These are phyloP conservation scores for Phytomonas serpens DNA, from an alignment of 208 protist genomes.

Conservation along the genomic window DNA sequence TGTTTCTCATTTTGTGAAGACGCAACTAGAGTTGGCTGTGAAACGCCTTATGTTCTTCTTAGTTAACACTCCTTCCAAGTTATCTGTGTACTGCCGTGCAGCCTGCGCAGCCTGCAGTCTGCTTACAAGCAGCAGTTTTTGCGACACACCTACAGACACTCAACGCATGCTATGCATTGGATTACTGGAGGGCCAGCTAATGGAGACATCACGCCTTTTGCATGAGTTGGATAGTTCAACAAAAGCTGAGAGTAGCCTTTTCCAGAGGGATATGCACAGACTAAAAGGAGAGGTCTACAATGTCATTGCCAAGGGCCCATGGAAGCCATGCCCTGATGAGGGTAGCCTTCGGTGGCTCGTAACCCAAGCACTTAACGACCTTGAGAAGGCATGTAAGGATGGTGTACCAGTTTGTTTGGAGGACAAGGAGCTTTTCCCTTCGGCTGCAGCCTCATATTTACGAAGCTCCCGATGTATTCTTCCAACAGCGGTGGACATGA, in stretches of 20 bases:
- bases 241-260: background rate
- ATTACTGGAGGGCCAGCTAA: constrained; percentile 45
- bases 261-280: background rate
- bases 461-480: background rate
- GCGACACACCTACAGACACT: constrained; percentile 14
- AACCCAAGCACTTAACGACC: constrained; percentile 45
- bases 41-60: constrained; percentile 28
- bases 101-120: constrained; percentile 41
- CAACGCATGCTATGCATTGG: constrained; percentile 56
- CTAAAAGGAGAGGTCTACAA: constrained; percentile 29
- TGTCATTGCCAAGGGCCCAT: constrained; percentile 21
- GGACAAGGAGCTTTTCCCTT: constrained; percentile 17
- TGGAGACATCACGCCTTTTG: background rate
- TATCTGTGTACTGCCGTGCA: constrained; percentile 37
- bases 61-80: constrained; percentile 29
- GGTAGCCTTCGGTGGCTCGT: constrained; percentile 47
- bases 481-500: background rate
- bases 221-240: background rate
- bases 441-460: constrained; percentile 2
- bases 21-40: constrained; percentile 17
- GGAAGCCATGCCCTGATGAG: constrained; percentile 30
- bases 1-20: constrained; percentile 22
- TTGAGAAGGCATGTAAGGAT: constrained; percentile 23
- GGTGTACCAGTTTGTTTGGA: constrained; percentile 14
- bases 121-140: constrained; percentile 14